A percentile compares a stretch with the other conserved stretches of the same genome.
Conservation (phyloP, 176 grass and related monocot species). For the Pontederia crassipes region DNA sequence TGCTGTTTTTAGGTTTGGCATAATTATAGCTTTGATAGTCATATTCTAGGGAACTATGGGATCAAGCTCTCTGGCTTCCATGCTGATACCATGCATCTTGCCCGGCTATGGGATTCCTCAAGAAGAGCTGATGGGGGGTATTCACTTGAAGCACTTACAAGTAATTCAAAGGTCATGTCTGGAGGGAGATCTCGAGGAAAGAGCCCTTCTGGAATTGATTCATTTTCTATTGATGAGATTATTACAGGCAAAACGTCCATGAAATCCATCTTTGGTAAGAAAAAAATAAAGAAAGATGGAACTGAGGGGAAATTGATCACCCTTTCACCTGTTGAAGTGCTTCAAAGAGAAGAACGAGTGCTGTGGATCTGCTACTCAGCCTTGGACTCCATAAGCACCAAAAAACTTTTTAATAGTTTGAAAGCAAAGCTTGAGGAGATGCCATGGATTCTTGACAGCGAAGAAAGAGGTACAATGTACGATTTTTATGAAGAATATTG, state of each 20-base stretch:
- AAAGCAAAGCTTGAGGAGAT: conserved; percentile 59
- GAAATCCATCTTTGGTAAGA: conserved; percentile 93
- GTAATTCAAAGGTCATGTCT: conserved; percentile 68
- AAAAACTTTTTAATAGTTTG: conserved; percentile 70
- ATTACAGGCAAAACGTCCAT: conserved; percentile 76
- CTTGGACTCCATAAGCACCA: conserved; percentile 81
- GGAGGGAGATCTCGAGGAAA: neutral
- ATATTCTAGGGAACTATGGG: conserved; percentile 76
- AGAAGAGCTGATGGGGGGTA: conserved; percentile 74
- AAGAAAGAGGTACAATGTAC: conserved; percentile 52
- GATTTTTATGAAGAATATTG: conserved; percentile 90
- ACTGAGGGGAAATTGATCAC: conserved; percentile 53
- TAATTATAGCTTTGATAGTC: conserved; percentile 99
- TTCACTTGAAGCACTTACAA: conserved; percentile 95
- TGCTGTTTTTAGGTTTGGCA: conserved; percentile 80
- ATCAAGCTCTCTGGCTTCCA: conserved; percentile 91
- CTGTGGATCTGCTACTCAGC: conserved; percentile 81
- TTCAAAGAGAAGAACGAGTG: conserved; percentile 77
- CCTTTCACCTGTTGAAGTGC: conserved; percentile 46
- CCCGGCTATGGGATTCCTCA: conserved; percentile 84
- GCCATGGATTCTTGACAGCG: conserved; percentile 54
- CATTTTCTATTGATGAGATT: conserved; percentile 29
- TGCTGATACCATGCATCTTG: conserved; percentile 98
- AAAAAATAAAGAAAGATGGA: conserved; percentile 88
- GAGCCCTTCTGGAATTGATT: neutral